Conservation (phyloP, 208 protist species). For the Crithidia thermophila region DNA sequence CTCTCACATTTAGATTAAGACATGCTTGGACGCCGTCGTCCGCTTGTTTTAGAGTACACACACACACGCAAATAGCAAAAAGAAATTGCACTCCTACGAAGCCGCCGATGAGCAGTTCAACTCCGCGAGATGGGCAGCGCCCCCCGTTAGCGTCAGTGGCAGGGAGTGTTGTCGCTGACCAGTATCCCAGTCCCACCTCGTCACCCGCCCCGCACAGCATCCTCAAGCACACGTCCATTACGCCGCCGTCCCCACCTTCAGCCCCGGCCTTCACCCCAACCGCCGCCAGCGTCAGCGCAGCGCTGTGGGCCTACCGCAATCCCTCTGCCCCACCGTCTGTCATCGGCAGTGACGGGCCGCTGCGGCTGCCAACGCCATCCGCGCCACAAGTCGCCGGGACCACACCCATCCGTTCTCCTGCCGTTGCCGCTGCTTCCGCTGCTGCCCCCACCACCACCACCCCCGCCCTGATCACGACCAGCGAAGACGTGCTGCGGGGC, state of each 20-base stretch:
- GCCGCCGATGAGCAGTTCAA: constrained; percentile 7
- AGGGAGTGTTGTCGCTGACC: neutral
- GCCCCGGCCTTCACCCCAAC: constrained; percentile 1
- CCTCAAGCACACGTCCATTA: neutral
- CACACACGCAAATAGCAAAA: too few relatives aligned
- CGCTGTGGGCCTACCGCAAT: constrained; percentile 7
- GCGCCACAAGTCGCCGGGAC: neutral
- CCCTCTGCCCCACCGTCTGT: constrained; percentile 1
- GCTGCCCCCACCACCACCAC: neutral
- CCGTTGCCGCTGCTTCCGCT: neutral
- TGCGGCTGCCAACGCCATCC: neutral
- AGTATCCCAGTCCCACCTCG: neutral
- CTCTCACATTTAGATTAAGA: too few relatives aligned
- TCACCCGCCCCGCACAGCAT: neutral
- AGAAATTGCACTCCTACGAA: too few relatives aligned
- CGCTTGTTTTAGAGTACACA: too few relatives aligned
- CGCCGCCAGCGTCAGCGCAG: neutral
- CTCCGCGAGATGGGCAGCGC: constrained; percentile 1
- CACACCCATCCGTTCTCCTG: neutral
- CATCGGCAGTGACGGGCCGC: neutral
- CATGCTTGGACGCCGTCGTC: too few relatives aligned
- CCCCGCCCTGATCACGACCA: constrained; percentile 13
- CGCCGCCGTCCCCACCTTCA: neutral
- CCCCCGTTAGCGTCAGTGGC: neutral
- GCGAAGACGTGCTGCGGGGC: constrained; percentile 39